Evolutionary conservation across 352 stramenopile genomes (phyloP), one percentile per base, ranked within the genome.

Genomic region (Pythium phragmitis): DNA sequence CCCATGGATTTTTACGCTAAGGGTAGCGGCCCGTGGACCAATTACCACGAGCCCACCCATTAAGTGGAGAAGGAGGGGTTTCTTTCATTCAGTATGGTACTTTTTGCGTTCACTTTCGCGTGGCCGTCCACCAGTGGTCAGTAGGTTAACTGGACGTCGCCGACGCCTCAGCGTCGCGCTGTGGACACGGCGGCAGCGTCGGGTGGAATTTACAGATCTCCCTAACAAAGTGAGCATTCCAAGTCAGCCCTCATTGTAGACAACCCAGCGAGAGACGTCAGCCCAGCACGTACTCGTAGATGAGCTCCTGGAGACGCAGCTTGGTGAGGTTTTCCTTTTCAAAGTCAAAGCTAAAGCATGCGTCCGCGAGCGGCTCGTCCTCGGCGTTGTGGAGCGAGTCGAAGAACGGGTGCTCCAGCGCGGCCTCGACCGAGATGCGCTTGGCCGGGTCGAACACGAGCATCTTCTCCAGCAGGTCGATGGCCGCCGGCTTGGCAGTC

Each of bases 1-100:
- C 97, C 97, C 16, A 99, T 99, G 98, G 98, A 99, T 63, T 99
- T 98, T 70, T 99, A 99, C 71, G 90, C 93, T 42, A 97, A 98
- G 52, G 91, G 81, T 54, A 97, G 96, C 69, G 96, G 96, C 6
- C 80, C 89, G 14, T 99, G 98, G 98, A 98, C 91, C 11, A 99
- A 99, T 70, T 98, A 98, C 70, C 82, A 98, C 71, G 70, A 92
- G 54, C 47, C 57, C 50, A 64, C 68, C 71, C 34, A 51, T 6
- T 46, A 28, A 57, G 45, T 30, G 26, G 26, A 30, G 26, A 30
- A 30, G 26, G 26, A 30, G 26, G 26, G 26, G 26, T 30, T 30
- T 3, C 26, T 30, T 30, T 30, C 26, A 30, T 30, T 30, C 1
- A 30, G 26, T n/a, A 52, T 52, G 11, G 17, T 23, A 30, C 46